Conservation (phyloP, 2,329 filamentous ascomycete genomes). For the Penicillium italicum region DNA sequence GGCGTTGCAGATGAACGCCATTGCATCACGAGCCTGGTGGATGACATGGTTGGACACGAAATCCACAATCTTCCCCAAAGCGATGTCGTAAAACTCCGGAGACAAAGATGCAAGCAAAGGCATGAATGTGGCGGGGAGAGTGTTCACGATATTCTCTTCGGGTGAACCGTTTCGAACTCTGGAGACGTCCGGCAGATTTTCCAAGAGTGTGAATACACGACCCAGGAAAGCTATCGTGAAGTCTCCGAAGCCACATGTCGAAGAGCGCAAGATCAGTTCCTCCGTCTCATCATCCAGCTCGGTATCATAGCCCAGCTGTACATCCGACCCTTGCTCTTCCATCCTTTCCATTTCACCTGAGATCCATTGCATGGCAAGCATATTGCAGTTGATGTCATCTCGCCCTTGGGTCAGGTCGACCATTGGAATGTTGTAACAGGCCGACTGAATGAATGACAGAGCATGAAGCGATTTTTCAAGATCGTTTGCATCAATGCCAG, state of each 20-base stretch:
- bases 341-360: constrained; percentile 90
- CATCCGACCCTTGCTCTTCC: constrained; percentile 78
- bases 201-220: constrained; percentile 89
- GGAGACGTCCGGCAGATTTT: constrained; percentile 89
- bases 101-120: constrained; percentile 88
- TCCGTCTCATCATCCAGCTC: constrained; percentile 85
- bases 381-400: constrained; percentile 66
- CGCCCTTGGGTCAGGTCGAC: constrained; percentile 70
- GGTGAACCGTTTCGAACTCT: constrained; percentile 85
- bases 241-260: constrained; percentile 88
- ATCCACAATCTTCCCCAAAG: constrained; percentile 82
- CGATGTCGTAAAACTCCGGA: constrained; percentile 87
- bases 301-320: constrained; percentile 78
- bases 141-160: constrained; percentile 96
- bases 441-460: constrained; percentile 88
- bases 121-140: constrained; percentile 83
- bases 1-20: constrained; percentile 97
- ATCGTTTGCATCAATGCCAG: constrained; percentile 96
- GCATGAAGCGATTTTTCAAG: constrained; percentile 94
- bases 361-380: constrained; percentile 86
- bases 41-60: constrained; percentile 95
- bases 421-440: constrained; percentile 94
- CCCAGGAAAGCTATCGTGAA: constrained; percentile 88
- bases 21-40: constrained; percentile 92
- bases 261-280: constrained; percentile 82